Percentiles rank a stretch among this genome's conserved stretches.
Evolutionary conservation across 2,329 filamentous ascomycete species (phyloP).

Genomic region (Bipolaris oryzae): DNA sequence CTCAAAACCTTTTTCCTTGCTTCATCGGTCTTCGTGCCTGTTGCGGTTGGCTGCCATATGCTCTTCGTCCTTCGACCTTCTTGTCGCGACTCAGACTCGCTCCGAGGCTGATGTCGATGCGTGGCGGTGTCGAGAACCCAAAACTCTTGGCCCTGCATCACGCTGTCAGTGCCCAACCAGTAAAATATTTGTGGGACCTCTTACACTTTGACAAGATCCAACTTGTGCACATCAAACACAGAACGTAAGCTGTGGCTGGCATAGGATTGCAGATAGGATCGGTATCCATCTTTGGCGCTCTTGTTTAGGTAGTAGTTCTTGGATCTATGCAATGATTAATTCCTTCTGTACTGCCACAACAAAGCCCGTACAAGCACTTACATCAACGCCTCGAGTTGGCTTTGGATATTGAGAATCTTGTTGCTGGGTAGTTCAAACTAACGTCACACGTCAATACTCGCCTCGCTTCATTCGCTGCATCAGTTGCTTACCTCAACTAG

Average conservation of each 20-base stretch:
- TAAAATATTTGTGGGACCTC: neutral
- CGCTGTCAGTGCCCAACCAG: neutral
- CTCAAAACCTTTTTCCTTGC: conserved; percentile 43
- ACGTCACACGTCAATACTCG: neutral
- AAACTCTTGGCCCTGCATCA: conserved; percentile 70
- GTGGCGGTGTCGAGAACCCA: conserved; percentile 76
- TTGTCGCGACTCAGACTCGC: conserved; percentile 78
- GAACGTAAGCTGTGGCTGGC: conserved; percentile 81
- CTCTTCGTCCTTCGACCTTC: conserved; percentile 65
- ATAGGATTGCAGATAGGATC: conserved; percentile 93
- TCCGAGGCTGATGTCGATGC: conserved; percentile 78
- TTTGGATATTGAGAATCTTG: conserved; percentile 70
- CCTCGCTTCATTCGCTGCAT: neutral
- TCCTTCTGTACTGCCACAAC: conserved; percentile 72
- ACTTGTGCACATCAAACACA: conserved; percentile 83
- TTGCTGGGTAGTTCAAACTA: conserved; percentile 86
- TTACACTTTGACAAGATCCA: conserved; percentile 77
- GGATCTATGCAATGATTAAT: conserved; percentile 71
- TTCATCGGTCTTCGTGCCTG: conserved; percentile 61
- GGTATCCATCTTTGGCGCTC: conserved; percentile 75
- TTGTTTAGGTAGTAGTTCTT: conserved; percentile 99
- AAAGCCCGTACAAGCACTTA: conserved; percentile 54
- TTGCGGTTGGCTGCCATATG: conserved; percentile 79
- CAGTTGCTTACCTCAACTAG: conserved; percentile 69
- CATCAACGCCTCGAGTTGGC: conserved; percentile 8